Evolutionary conservation across 31 red algal genomes (phyloP).

Genomic region (Odonthalia washingtoniensis): DNA sequence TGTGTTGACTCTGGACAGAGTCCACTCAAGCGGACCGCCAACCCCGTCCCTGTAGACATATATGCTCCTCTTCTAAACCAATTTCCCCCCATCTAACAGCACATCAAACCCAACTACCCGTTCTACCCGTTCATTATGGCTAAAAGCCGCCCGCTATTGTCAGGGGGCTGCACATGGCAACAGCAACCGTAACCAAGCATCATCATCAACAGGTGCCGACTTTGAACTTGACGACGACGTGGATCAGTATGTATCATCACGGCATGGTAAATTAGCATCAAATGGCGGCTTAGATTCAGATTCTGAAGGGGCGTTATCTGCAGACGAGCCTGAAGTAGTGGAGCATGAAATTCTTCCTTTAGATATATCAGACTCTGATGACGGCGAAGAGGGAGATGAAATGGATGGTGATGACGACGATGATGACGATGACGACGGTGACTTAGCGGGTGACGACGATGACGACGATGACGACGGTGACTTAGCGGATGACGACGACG

Average conservation of each 20-base stretch:
- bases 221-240: slow-evolving; percentile 2
- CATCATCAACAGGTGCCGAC: neutral
- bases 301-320: neutral
- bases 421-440: neutral
- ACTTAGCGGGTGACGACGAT: neutral
- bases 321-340: neutral
- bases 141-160: too few relatives aligned
- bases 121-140: too few relatives aligned
- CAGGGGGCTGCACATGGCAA: too few relatives aligned
- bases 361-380: neutral
- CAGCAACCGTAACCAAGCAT: neutral
- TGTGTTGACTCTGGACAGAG: too few relatives aligned
- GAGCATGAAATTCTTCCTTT: neutral
- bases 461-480: neutral
- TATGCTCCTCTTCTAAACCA: too few relatives aligned
- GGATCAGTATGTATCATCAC: neutral
- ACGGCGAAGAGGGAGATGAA: neutral
- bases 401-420: neutral
- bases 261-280: neutral
- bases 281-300: neutral
- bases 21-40: too few relatives aligned
- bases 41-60: too few relatives aligned
- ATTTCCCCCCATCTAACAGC: too few relatives aligned
- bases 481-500: neutral
- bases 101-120: too few relatives aligned